phyloP scores from a whole-genome alignment of 2,329 filamentous ascomycete species.

The Nothophaeocryptopus gaeumannii region DNA sequence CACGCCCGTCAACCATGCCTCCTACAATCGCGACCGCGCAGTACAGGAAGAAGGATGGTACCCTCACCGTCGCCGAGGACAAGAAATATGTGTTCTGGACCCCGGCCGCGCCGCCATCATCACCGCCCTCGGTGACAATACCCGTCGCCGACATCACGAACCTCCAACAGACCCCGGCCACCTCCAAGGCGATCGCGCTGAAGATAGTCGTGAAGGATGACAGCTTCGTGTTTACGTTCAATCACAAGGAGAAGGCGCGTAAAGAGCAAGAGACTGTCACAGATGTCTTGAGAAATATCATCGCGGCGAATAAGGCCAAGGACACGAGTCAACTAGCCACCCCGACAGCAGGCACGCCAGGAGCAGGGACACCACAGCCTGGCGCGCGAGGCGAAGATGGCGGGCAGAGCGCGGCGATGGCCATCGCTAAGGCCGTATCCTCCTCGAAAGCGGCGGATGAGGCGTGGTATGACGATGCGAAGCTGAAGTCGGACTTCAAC shows the following conservation, averaged over 20 bases:
- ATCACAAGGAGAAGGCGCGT: constrained; percentile 70
- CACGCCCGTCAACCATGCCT: constrained; percentile 26
- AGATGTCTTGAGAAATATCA: constrained; percentile 73
- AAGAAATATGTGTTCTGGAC: constrained; percentile 77
- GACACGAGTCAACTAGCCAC: constrained; percentile 39
- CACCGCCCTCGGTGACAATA: constrained; percentile 66
- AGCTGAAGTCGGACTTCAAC: constrained; percentile 72
- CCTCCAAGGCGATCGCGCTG: constrained; percentile 85
- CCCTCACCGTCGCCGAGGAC: constrained; percentile 71
- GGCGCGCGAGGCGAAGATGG: constrained; percentile 19
- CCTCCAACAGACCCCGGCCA: constrained; percentile 89
- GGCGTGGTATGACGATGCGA: constrained; percentile 75
- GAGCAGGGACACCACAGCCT: constrained; percentile 20
- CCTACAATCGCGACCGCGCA: constrained; percentile 60
- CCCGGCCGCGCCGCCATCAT: constrained; percentile 60
- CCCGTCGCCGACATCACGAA: constrained; percentile 78
- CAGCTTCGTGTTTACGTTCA: constrained; percentile 85
- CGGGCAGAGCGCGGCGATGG: constrained; percentile 57
- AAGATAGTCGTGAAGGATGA: constrained; percentile 81
- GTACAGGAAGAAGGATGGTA: constrained; percentile 97
- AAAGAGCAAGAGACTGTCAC: constrained; percentile 82
- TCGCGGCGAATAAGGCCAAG: constrained; percentile 64
- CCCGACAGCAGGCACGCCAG: constrained; percentile 22
- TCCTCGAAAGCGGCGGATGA: constrained; percentile 50
- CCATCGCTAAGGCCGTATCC: constrained; percentile 69